Evolutionary conservation across 208 protist species (phyloP).

Genomic region (Phytomonas francai): DNA sequence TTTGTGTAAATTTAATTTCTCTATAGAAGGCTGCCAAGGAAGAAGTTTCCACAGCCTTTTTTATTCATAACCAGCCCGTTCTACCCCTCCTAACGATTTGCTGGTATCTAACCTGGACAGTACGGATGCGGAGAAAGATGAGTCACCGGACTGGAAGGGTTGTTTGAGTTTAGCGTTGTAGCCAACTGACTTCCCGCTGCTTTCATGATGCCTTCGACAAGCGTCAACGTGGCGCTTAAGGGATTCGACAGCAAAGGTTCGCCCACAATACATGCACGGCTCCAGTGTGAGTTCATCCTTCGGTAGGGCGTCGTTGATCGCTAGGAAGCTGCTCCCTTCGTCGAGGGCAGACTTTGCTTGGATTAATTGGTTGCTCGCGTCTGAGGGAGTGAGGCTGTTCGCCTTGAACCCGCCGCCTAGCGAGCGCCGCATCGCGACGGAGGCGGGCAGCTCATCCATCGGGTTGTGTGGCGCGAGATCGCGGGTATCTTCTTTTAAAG

Average conservation of each 20-base stretch:
- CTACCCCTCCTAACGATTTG: background rate
- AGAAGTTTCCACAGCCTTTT: background rate
- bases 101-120: background rate
- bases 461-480: background rate
- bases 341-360: constrained; percentile 17
- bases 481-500: background rate
- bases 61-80: background rate
- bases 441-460: constrained; percentile 35
- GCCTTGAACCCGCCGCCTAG: background rate
- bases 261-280: constrained; percentile 66
- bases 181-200: constrained; percentile 1
- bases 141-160: constrained; percentile 11
- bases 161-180: background rate
- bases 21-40: background rate
- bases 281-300: constrained; percentile 28
- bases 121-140: background rate
- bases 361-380: background rate
- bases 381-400: background rate
- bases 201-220: constrained; percentile 26
- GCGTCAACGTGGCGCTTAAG: constrained; percentile 45
- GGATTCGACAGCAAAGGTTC: constrained; percentile 47
- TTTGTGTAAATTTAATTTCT: background rate
- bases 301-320: constrained; percentile 8
- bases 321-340: constrained; percentile 7
- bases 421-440: constrained; percentile 15